Evolutionary conservation across 805 yeast genomes (phyloP), one percentile per base, ranked within the genome.

Genomic region (Yamadazyma sp.): DNA sequence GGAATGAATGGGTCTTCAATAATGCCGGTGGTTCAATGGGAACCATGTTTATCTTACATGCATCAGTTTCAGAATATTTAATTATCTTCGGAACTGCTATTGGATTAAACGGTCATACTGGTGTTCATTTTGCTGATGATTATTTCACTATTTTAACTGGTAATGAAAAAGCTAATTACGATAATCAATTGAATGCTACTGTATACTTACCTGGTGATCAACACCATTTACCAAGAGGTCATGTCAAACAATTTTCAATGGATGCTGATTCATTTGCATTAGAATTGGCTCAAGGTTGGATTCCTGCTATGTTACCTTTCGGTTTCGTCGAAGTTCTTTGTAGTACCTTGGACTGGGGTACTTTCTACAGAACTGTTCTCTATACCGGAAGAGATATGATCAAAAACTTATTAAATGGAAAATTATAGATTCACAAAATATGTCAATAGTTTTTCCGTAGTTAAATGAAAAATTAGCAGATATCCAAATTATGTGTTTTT

Each of bases 11-110:
- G 98, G 83, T 93, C 33, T 91, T 80, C 76, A 93, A 93, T 74
- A 87, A 86, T 52, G 98, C 98, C 3, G 98, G 98, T 36, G 96
- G 96, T 48, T 98, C 98, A 34, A 93, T 93, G 98, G 93, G 94
- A 16, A 79, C 88, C 36, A 91, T 93, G 98, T 75, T 86, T 50
- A 86, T 93, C 42, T 70, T 91, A 47, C 98, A 93, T 60, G 97
- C 98, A 8, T 93, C 98, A 7, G 70, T 93, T 50, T 71, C 93
- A 5, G 98, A 93, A 64, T 93, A 93, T 57, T 64, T 93, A 57
- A 93, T 93, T 54, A 75, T 93, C 57, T 93, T 93, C 46, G 98
- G 98, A 32, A 75, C 94, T 30, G 86, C 97, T 2, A 75, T 82
- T 5, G 98, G 98, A 27, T 88, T 96, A 11, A 97, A 87, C 61